Evolutionary conservation across 73 alveolate species (phyloP).

Genomic region (Tetrahymena elliotti): DNA sequence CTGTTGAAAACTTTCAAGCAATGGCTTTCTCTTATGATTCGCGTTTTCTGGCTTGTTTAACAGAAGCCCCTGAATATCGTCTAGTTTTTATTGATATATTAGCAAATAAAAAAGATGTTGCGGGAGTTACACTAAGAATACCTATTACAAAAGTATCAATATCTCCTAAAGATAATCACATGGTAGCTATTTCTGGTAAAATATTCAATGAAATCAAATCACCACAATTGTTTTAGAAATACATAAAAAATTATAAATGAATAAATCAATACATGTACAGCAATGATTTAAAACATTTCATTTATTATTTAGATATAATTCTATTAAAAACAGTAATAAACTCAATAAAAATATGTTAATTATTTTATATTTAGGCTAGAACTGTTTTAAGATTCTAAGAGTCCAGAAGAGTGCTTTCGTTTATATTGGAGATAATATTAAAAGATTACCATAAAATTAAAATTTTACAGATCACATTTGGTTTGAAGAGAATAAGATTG

Average conservation of each 20-base stretch:
- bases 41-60: slow-evolving; percentile 31
- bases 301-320: too few relatives aligned
- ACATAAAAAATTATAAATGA: too few relatives aligned
- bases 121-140: slow-evolving; percentile 28
- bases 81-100: slow-evolving; percentile 44
- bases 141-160: slow-evolving; percentile 59
- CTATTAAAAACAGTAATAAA: too few relatives aligned
- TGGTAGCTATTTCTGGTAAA: slow-evolving; percentile 77
- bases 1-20: slow-evolving; percentile 24
- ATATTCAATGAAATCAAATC: too few relatives aligned
- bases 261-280: too few relatives aligned
- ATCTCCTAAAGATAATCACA: slow-evolving; percentile 71
- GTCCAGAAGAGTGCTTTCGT: slow-evolving; percentile 75
- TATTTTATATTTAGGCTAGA: neutral
- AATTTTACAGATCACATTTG: slow-evolving; percentile 77
- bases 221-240: too few relatives aligned
- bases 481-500: slow-evolving; percentile 71
- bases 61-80: slow-evolving; percentile 50
- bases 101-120: slow-evolving; percentile 32
- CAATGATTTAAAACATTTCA: too few relatives aligned
- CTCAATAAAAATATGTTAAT: neutral
- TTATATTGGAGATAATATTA: slow-evolving; percentile 57
- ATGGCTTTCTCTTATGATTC: slow-evolving; percentile 54
- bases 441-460: slow-evolving; percentile 53
- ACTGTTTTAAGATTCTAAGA: slow-evolving; percentile 67